Evolutionary conservation across 1,139 yeast genomes (phyloP).

Genomic region (Suhomyces chickasaworum): DNA sequence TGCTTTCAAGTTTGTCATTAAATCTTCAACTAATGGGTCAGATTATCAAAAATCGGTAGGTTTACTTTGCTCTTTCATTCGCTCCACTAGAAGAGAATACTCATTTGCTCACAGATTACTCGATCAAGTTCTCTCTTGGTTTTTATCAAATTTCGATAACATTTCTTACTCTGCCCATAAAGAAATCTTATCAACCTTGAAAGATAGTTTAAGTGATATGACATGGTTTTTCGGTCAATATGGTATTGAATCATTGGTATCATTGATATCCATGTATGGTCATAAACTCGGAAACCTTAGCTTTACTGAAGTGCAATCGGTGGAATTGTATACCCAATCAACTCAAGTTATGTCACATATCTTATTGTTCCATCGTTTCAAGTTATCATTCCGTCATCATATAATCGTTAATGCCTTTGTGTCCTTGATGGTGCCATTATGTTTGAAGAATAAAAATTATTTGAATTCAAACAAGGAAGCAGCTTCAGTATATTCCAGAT

Average conservation of each 20-base stretch:
- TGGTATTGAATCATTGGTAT: slow-evolving; percentile 55
- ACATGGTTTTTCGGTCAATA: slow-evolving; percentile 71
- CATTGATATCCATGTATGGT: slow-evolving; percentile 28
- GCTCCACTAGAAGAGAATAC: slow-evolving; percentile 9
- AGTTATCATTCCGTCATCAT: slow-evolving; percentile 75
- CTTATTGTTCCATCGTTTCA: slow-evolving; percentile 66
- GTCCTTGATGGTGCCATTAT: slow-evolving; percentile 49
- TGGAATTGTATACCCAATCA: slow-evolving; percentile 33
- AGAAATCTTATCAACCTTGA: slow-evolving; percentile 28
- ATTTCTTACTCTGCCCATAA: slow-evolving; percentile 11
- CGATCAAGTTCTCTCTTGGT: slow-evolving; percentile 14
- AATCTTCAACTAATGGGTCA: neutral
- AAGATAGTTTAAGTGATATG: slow-evolving; percentile 46
- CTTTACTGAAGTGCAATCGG: slow-evolving; percentile 12
- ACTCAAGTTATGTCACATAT: slow-evolving; percentile 55
- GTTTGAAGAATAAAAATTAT: slow-evolving; percentile 24
- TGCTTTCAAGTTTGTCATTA: slow-evolving; percentile 3
- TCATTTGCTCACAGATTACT: neutral
- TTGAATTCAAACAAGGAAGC: slow-evolving; percentile 26
- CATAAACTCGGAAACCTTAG: neutral
- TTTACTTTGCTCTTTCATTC: slow-evolving; percentile 12
- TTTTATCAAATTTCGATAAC: slow-evolving; percentile 11
- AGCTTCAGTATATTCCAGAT: slow-evolving; percentile 56
- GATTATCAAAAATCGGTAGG: slow-evolving; percentile 5
- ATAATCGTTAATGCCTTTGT: slow-evolving; percentile 53